Evolutionary conservation across 441 rosid genomes (phyloP).

Genomic region (Croton setiger): DNA sequence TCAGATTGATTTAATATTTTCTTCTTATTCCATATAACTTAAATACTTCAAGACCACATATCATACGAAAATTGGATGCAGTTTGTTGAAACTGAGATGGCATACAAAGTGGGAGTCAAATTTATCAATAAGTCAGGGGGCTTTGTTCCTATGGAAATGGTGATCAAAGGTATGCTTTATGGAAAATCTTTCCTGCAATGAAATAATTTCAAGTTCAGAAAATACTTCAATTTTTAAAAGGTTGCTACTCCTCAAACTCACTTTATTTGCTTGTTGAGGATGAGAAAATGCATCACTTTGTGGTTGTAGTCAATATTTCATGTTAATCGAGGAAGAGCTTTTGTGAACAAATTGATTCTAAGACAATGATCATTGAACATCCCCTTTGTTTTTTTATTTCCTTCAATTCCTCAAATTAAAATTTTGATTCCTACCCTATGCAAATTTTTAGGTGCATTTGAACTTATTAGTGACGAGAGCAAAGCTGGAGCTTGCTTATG

Average conservation of each 20-base stretch:
- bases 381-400: neutral
- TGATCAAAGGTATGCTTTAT: slow-evolving; percentile 61
- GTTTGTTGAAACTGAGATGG: slow-evolving; percentile 82
- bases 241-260: neutral
- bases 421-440: slow-evolving; percentile 12
- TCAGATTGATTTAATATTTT: neutral
- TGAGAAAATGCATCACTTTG: neutral
- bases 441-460: slow-evolving; percentile 64
- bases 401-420: neutral
- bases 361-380: neutral
- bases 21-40: neutral
- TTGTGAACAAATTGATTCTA: neutral
- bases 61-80: slow-evolving; percentile 34
- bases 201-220: neutral
- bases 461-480: slow-evolving; percentile 73
- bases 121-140: slow-evolving; percentile 57
- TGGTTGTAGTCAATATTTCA: neutral
- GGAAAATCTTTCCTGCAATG: neutral
- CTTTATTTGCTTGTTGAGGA: neutral
- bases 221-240: neutral
- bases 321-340: neutral
- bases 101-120: slow-evolving; percentile 18
- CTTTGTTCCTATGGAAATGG: slow-evolving; percentile 69
- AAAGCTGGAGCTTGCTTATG: slow-evolving; percentile 91
- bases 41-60: neutral